Evolutionary conservation across 768 basidiomycete genomes (phyloP), one percentile per base, ranked within the genome.

Genomic region (Boletus reticulatus): DNA sequence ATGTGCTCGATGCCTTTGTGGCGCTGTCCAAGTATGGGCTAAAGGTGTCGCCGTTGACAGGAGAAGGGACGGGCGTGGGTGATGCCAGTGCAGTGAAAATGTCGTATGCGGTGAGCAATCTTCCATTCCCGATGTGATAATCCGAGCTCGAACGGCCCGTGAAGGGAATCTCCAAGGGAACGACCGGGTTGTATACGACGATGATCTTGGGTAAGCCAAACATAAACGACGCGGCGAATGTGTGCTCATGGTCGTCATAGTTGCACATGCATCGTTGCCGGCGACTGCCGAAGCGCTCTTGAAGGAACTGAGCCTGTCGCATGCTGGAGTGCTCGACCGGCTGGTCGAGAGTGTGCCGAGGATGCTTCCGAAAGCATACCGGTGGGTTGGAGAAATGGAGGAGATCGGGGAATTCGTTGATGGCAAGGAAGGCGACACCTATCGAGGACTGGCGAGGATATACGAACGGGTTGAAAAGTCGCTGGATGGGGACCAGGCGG

Each of bases 81-180:
- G 82, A 80, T 58, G 84, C 83, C 2, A 85, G 83, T 57, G 82
- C 82, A 6, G 64, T 85, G 56, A 85, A 85, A 68, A 83, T 84
- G 83, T 81, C 82, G 19, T 83, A 85, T 67, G 80, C 80, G 47
- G 83, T 84, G 50, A 63, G 78, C 70, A n/a, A 46, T 22, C 41
- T 55, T 53, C 41, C 38, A 27, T 50, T 51, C 38, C 3, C 14
- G 16, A 47, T 42, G 34, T 48, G 4, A 36, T 45, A 55, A 17
- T 41, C 43, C 17, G 27, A 37, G 31, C 19, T 43, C 60, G 47
- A 50, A 37, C 13, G 14, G n/a, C 6, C 45, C 29, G 13, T 43
- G 37, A 59, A 84, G 80, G 84, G 82, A 8, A 81, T 85, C 43
- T 70, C 72, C 27, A 87, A 85, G 62, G 83, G 83, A 19, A 70